Evolutionary conservation across 2,329 filamentous ascomycete species (phyloP), one percentile per base, ranked within the genome.

Genomic region (Alternaria infectoria): DNA sequence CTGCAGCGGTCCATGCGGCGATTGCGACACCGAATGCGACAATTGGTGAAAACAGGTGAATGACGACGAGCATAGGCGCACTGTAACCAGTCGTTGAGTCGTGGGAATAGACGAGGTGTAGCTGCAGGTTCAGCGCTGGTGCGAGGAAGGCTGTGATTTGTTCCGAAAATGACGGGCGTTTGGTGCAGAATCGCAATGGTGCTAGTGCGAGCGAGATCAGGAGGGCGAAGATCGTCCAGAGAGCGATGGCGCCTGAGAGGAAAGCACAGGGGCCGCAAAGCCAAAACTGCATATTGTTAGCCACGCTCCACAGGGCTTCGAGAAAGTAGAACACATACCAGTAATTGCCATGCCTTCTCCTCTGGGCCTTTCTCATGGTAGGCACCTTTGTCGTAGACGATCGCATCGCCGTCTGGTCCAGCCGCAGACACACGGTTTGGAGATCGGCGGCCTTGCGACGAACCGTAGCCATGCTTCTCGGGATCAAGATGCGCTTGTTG

Each of bases 1-100:
- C 85, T 1, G 86, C 87, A 0, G 87, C 83, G 0, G 86, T 84
- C 87, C 87, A 90, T 6, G 85, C 83, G 1, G 85, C 84, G 13
- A 88, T 74, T 19, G 87, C 83, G 50, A 89, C 81, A 40, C 84
- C 86, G 11, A 88, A 76, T 57, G 86, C 86, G 52, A 89, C 76
- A 43, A 89, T 71, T 2, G 88, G 86, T 4, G 86, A 86, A 25
- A 88, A 76, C 1, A 88, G 69, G 64, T 87, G 83, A 52, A 89
- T 82, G 56, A 83, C 65, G 9, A 89, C 76, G 15, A 89, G 81
- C 74, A 82, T 81, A 3, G 78, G 70, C 5, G 80, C 67, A 65
- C 75, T 75, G 77, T 69, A 81, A 64, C 77, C 80, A 63, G 75
- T 79, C 74, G 68, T 65, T 70, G 72, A 62, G 69, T 76, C 67